phyloP scores from a whole-genome alignment of 148 eudicot genomes.

The Persicaria tinctoria region DNA sequence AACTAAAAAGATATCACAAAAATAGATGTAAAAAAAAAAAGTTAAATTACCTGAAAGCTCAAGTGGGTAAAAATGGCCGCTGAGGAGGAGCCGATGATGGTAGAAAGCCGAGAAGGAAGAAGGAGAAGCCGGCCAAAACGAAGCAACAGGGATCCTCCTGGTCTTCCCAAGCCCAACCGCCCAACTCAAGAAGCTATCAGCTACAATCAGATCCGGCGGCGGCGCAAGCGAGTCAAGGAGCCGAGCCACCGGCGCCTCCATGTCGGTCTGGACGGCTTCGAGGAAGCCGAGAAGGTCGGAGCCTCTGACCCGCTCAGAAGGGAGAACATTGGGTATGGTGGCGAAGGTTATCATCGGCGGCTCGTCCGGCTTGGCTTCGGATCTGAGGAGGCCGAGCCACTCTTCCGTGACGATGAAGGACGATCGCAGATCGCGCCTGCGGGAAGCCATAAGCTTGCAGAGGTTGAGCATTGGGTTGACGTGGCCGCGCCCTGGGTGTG shows the following conservation, averaged over 20 bases:
- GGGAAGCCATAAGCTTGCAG: neutral
- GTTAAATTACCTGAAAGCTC: neutral
- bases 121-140: slow-evolving; percentile 25
- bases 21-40: neutral
- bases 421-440: neutral
- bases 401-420: slow-evolving; percentile 5
- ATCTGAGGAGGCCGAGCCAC: slow-evolving; percentile 5
- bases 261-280: slow-evolving; percentile 12
- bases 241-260: slow-evolving; percentile 29
- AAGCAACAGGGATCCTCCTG: slow-evolving; percentile 28
- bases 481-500: slow-evolving; percentile 28
- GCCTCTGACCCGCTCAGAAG: slow-evolving; percentile 15
- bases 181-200: slow-evolving; percentile 27
- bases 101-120: slow-evolving; percentile 18
- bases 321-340: slow-evolving; percentile 4
- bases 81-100: slow-evolving; percentile 20
- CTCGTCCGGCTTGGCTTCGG: neutral
- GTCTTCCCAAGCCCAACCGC: slow-evolving; percentile 25
- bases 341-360: neutral
- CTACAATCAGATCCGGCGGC: slow-evolving; percentile 19
- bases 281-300: slow-evolving; percentile 22
- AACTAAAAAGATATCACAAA: no score
- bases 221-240: slow-evolving; percentile 19
- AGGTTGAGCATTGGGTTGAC: slow-evolving; percentile 24
- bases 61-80: neutral